Conservation (phyloP, 2,329 filamentous ascomycete species). For the Aphanoascus verrucosus region DNA sequence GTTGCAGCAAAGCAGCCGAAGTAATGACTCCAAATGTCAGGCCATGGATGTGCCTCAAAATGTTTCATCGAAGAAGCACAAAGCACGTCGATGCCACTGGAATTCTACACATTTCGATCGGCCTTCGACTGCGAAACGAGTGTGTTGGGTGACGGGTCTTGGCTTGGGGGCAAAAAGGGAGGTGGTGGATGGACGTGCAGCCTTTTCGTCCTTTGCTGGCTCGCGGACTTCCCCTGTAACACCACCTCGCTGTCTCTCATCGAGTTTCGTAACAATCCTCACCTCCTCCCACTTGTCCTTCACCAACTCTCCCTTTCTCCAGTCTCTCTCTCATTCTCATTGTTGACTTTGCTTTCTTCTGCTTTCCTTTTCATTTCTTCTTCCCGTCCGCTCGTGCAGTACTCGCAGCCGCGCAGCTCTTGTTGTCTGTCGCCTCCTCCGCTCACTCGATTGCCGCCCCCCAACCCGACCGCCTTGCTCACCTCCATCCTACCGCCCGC, state of each 20-base stretch:
- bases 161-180: constrained; percentile 9
- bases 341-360: neutral
- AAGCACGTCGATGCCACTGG: neutral
- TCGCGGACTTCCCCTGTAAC: constrained; percentile 5
- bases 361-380: neutral
- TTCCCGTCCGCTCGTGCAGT: neutral
- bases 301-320: neutral
- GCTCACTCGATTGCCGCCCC: neutral
- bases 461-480: neutral
- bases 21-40: neutral
- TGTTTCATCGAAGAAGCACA: neutral
- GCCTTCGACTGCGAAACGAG: neutral
- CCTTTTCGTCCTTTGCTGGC: neutral
- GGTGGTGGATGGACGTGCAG: neutral
- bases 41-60: neutral
- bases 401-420: neutral
- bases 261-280: constrained; percentile 3
- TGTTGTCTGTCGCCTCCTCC: neutral
- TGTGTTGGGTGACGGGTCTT: constrained; percentile 2
- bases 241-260: neutral
- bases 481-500: neutral
- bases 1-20: neutral
- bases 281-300: neutral
- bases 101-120: neutral
- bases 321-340: neutral